These are phyloP conservation scores for Barnettozyma hawaiiensis DNA, from an alignment of 1,139 yeast species.

Conservation along the genomic window DNA sequence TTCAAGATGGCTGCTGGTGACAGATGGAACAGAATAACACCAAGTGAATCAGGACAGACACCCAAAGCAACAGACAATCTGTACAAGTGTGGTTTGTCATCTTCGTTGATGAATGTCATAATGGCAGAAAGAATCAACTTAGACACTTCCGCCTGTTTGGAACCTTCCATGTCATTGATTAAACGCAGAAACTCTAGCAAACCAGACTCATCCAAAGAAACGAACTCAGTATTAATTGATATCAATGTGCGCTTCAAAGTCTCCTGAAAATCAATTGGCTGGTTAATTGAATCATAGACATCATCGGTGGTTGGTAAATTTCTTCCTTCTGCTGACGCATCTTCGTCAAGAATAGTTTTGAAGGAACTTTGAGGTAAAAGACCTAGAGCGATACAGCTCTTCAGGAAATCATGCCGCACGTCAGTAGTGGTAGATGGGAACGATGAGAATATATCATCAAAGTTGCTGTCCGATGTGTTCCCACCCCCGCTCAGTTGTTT, in stretches of 20 bases:
- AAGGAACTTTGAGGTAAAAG: constrained; percentile 38
- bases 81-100: constrained; percentile 41
- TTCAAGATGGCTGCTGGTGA: constrained; percentile 23
- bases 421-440: constrained; percentile 44
- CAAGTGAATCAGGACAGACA: constrained; percentile 37
- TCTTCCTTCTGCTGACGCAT: constrained; percentile 32
- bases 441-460: constrained; percentile 40
- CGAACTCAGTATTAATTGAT: constrained; percentile 47
- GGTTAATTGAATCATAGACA: constrained; percentile 22
- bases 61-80: constrained; percentile 45
- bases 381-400: constrained; percentile 43
- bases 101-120: constrained; percentile 36
- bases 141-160: constrained; percentile 38
- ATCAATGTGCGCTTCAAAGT: constrained; percentile 24
- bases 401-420: constrained; percentile 51
- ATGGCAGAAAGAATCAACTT: constrained; percentile 32
- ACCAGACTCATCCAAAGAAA: constrained; percentile 47
- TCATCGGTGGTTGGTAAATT: constrained; percentile 30
- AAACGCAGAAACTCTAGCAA: constrained; percentile 36
- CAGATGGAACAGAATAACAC: constrained; percentile 33
- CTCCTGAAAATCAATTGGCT: constrained; percentile 15
- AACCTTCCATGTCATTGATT: constrained; percentile 37
- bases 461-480: constrained; percentile 29
- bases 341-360: constrained; percentile 42
- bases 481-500: constrained; percentile 13